Evolutionary conservation across 257 asterid species (phyloP).

Genomic region (Nicotiana tomentosiformis): DNA sequence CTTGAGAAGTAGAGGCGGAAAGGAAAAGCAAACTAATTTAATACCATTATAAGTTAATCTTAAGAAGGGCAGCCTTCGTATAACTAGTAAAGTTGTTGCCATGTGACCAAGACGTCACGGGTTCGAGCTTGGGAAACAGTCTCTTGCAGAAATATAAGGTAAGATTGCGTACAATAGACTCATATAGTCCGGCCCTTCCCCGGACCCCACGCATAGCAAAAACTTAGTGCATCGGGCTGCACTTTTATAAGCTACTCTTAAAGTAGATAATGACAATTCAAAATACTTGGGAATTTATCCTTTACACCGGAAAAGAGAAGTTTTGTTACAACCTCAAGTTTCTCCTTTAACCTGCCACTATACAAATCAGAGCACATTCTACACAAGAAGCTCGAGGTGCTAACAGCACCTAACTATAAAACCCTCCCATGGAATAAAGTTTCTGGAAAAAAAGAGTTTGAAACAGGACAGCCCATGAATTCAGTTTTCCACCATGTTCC

Average conservation of each 20-base stretch:
- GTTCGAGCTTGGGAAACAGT: no score
- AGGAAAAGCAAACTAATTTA: neutral
- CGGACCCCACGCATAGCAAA: no score
- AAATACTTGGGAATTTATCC: neutral
- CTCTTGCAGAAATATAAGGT: no score
- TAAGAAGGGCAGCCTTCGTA: no score
- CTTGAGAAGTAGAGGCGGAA: neutral
- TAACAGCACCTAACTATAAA: neutral
- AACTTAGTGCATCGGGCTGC: no score
- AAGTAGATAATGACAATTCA: neutral
- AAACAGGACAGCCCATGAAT: neutral
- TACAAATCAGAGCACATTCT: conserved; percentile 2
- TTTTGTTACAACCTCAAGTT: neutral
- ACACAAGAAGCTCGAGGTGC: neutral
- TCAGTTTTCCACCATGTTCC: neutral
- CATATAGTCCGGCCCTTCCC: no score
- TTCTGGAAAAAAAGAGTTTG: neutral
- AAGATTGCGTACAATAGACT: no score
- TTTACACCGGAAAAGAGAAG: neutral
- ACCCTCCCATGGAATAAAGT: neutral
- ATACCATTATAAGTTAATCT: neutral
- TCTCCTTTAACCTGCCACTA: neutral
- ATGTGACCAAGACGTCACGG: no score
- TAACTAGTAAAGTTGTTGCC: no score
- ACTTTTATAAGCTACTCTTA: no score